phyloP scores from a whole-genome alignment of 2,329 filamentous ascomycete genomes.

The Pezizomycotina sp. region DNA sequence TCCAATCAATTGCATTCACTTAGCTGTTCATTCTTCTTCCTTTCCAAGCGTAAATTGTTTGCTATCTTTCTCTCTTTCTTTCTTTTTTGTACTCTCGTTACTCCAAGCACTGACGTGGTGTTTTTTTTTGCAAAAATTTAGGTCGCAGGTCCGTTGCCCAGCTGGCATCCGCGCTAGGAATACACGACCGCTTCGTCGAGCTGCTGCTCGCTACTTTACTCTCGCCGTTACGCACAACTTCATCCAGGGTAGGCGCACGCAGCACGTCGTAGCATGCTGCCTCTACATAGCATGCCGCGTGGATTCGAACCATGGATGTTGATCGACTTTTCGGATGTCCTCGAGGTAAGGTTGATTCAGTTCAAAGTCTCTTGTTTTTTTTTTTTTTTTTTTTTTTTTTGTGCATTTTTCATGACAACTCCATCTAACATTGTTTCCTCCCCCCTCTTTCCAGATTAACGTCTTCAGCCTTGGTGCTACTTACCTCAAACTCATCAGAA shows the following conservation, averaged over 20 bases:
- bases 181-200: slow-evolving; percentile 47
- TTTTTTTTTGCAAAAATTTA: slow-evolving; percentile 10
- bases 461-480: slow-evolving; percentile 83
- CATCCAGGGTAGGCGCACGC: slow-evolving; percentile 68
- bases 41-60: background rate
- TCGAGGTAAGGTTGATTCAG: slow-evolving; percentile 32
- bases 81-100: slow-evolving; percentile 12
- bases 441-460: slow-evolving; percentile 45
- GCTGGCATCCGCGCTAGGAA: slow-evolving; percentile 39
- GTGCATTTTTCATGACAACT: slow-evolving; percentile 1
- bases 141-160: slow-evolving; percentile 34
- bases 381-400: too few species aligned
- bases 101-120: slow-evolving; percentile 6
- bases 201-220: slow-evolving; percentile 58
- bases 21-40: background rate
- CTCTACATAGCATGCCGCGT: slow-evolving; percentile 77
- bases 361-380: too few species aligned
- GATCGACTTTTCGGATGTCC: slow-evolving; percentile 81
- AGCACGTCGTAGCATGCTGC: slow-evolving; percentile 75
- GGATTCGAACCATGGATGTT: slow-evolving; percentile 67
- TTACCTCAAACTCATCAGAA: slow-evolving; percentile 46
- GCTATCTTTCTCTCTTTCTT: slow-evolving; percentile 11
- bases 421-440: slow-evolving; percentile 3
- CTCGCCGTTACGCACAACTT: slow-evolving; percentile 59
- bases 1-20: background rate